Base-by-base conservation (phyloP, 2,329 filamentous ascomycete genomes). In the Dothistroma septosporum region DNA sequence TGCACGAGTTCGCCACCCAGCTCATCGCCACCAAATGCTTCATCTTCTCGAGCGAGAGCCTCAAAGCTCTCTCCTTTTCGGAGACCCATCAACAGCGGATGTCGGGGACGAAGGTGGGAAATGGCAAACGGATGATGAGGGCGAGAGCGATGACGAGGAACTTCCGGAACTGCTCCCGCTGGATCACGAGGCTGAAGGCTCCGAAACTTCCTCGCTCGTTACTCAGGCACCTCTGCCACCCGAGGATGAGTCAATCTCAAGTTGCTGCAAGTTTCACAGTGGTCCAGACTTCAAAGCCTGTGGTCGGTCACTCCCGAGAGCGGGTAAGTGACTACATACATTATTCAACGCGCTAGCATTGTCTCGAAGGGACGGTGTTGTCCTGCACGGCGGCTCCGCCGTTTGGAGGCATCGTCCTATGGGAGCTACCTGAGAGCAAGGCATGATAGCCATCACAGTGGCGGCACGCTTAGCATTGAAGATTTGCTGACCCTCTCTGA, bases 1-100 rank as follows among this genome's bases (percentile, higher is more conserved):
- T 71, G 49, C 67, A 69, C 56, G 66, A 69, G 14, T 73, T 71
- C 55, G 69, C 67, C 11, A 69, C 60, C 10, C 68, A 71, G 44
- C 68, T 68, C 63, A 31, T 53, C 53, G 35, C 52, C 11, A 44
- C 48, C 8, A 71, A 70, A 49, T 58, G 59, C 61, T 67, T 71
- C 61, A 62, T 69, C 49, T 58, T 70, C 63, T 66, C 61, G 19
- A 66, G 63, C n/a, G 62, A 66, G 19, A 69, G 68, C 52, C 61
- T 73, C 31, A 64, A 64, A 22, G 61, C 66, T n/a, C 4, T 37
- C 8, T 3, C 4, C 24, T 28, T 28, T 54, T 54, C 31, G 32
- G n/a, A 14, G n/a, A 16, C n/a, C 24, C 31, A 19, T 11, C 14
- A 22, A 28, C 19, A 8, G 19, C 10, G 11, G n/a, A n/a, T n/a